phyloP scores from a whole-genome alignment of 768 basidiomycete genomes.

The Boletus sp. region DNA sequence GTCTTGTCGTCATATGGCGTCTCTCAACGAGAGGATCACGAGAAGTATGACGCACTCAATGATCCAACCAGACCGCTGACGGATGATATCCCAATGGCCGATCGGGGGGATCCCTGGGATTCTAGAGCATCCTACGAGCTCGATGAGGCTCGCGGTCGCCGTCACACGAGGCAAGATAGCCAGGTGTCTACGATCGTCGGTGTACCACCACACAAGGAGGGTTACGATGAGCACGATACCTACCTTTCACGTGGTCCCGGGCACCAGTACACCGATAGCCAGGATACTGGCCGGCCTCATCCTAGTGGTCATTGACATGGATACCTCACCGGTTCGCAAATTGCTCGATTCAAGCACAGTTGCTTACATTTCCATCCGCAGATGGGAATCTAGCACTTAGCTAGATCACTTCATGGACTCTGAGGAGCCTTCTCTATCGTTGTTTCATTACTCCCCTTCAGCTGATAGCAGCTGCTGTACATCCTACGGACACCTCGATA shows the following conservation, averaged over 20 bases:
- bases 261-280: conserved; percentile 30
- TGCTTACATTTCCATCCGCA: neutral
- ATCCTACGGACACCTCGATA: conserved; percentile 1
- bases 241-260: conserved; percentile 32
- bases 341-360: neutral
- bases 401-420: conserved; percentile 10
- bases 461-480: neutral
- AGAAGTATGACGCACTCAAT: conserved; percentile 73
- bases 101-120: conserved; percentile 72
- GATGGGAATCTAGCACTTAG: neutral
- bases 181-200: conserved; percentile 57
- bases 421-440: conserved; percentile 1
- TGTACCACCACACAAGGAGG: conserved; percentile 48
- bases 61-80: conserved; percentile 53
- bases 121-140: conserved; percentile 48
- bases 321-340: neutral
- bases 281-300: conserved; percentile 36
- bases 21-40: conserved; percentile 77
- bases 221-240: conserved; percentile 29
- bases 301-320: conserved; percentile 43
- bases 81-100: conserved; percentile 61
- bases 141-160: conserved; percentile 37
- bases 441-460: neutral
- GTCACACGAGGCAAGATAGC: conserved; percentile 57
- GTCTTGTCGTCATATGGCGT: conserved; percentile 64